Evolutionary conservation across 208 protist genomes (phyloP).

Genomic region (Leishmania arabica): DNA sequence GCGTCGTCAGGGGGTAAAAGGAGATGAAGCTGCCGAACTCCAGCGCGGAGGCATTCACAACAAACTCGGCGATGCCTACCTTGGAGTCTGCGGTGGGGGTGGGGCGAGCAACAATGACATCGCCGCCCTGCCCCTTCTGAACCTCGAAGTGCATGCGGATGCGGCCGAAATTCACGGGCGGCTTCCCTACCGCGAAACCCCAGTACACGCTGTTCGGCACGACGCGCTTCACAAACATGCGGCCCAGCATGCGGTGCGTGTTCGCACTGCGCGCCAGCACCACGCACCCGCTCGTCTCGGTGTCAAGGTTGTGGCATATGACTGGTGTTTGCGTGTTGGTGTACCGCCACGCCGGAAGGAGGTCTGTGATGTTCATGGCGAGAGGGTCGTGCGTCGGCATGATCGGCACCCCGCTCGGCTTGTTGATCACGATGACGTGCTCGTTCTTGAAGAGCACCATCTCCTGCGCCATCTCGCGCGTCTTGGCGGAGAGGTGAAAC

Average conservation of each 20-base stretch:
- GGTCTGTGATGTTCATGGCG: constrained; percentile 87
- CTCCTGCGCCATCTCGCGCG: constrained; percentile 78
- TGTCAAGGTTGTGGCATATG: constrained; percentile 91
- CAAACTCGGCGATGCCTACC: constrained; percentile 89
- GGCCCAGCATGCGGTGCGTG: constrained; percentile 86
- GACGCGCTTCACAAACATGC: constrained; percentile 90
- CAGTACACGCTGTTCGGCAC: constrained; percentile 94
- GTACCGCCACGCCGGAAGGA: constrained; percentile 91
- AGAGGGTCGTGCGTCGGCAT: constrained; percentile 83
- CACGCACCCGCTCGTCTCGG: constrained; percentile 90
- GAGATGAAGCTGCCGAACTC: constrained; percentile 91
- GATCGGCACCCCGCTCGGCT: constrained; percentile 90
- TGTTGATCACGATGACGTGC: constrained; percentile 94
- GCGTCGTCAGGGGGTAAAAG: constrained; percentile 89
- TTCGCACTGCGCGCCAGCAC: constrained; percentile 83
- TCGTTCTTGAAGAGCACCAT: constrained; percentile 96
- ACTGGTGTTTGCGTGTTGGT: constrained; percentile 76
- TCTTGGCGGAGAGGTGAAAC: constrained; percentile 70
- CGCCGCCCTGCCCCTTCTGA: constrained; percentile 66
- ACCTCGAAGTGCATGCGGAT: constrained; percentile 94
- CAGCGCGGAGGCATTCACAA: constrained; percentile 87
- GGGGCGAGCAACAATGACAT: constrained; percentile 82
- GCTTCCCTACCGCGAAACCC: constrained; percentile 87
- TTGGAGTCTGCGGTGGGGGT: constrained; percentile 77
- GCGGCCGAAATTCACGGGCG: constrained; percentile 85